Base-by-base conservation (phyloP, 306 rosid species). In the Glycine soja region DNA sequence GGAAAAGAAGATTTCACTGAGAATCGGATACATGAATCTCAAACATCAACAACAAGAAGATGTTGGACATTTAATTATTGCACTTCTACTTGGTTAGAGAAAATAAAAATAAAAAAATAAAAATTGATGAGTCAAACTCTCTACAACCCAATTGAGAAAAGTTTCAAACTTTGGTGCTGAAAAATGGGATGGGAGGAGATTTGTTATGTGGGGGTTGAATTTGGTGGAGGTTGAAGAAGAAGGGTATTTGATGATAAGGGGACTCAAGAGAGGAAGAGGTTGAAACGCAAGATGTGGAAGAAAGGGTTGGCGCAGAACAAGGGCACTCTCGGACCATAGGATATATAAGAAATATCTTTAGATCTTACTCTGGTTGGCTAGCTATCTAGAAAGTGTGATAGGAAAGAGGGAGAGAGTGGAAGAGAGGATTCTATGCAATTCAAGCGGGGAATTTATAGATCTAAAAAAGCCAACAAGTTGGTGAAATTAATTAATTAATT, bases 11-110 rank as follows among this genome's bases (percentile, higher is more conserved):
- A 82, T 85, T 70, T 95, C 98, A 93, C 94, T 85, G 74, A 93
- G 97, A 90, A 93, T 88, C 73, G 91, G 93, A 93, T 86, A 88
- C 99, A 95, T 95, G 91, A 91, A 91, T 87, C 73, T 93, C 98
- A 89, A 87, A 91, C 98, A 93, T 87, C 85, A 95, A 90, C 30
- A 24, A 24, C 82, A 91, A 82, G 45, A 86, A 57, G 58, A 80
- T 70, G 76, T 79, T 93, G 82, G 82, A 85, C 98, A 95, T 95
- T 87, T 19, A 83, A 86, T 81, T 79, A 24, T 24, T 80, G 73
- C 61, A 24, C 30, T 24, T 24, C 30, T 24, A 24, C 30, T 24
- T 24, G 2, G 30, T 24, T 24, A 24, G 30, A 24, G 30, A 24
- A 24, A 24, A 24, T 24, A 24, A 24, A 19, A 19, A 19, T 19